Evolutionary conservation across 495 filamentous ascomycete genomes (phyloP).

Genomic region (Lophiotrema nucula): DNA sequence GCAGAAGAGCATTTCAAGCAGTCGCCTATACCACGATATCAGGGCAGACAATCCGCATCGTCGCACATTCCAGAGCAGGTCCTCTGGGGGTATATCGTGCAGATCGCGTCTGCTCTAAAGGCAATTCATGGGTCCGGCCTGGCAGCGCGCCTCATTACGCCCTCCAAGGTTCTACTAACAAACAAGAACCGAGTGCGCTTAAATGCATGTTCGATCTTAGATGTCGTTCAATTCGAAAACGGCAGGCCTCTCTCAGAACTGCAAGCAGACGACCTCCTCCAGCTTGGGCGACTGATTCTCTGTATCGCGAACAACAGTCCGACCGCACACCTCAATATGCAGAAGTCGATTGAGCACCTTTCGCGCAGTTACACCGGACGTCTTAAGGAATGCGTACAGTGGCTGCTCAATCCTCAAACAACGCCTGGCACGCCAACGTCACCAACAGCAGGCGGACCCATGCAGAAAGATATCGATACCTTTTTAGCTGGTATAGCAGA

Average conservation of each 20-base stretch:
- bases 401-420: slow-evolving; percentile 60
- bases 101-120: slow-evolving; percentile 86
- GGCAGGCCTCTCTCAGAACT: slow-evolving; percentile 66
- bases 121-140: slow-evolving; percentile 77
- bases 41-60: slow-evolving; percentile 44
- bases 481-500: slow-evolving; percentile 73
- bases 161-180: slow-evolving; percentile 83
- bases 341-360: slow-evolving; percentile 69
- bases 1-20: slow-evolving; percentile 74
- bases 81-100: slow-evolving; percentile 89
- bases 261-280: slow-evolving; percentile 83
- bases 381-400: slow-evolving; percentile 70
- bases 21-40: slow-evolving; percentile 49
- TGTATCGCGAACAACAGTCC: slow-evolving; percentile 68
- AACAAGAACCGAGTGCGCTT: slow-evolving; percentile 81
- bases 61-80: slow-evolving; percentile 68
- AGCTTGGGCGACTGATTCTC: slow-evolving; percentile 81
- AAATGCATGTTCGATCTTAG: slow-evolving; percentile 80
- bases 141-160: slow-evolving; percentile 78
- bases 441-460: slow-evolving; percentile 40
- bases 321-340: slow-evolving; percentile 53
- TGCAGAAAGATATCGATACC: slow-evolving; percentile 67
- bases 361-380: slow-evolving; percentile 67
- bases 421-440: slow-evolving; percentile 25
- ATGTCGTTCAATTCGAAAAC: slow-evolving; percentile 77